Evolutionary conservation across 495 filamentous ascomycete species (phyloP), one percentile per base, ranked within the genome.

Genomic region (Delitschia confertaspora): DNA sequence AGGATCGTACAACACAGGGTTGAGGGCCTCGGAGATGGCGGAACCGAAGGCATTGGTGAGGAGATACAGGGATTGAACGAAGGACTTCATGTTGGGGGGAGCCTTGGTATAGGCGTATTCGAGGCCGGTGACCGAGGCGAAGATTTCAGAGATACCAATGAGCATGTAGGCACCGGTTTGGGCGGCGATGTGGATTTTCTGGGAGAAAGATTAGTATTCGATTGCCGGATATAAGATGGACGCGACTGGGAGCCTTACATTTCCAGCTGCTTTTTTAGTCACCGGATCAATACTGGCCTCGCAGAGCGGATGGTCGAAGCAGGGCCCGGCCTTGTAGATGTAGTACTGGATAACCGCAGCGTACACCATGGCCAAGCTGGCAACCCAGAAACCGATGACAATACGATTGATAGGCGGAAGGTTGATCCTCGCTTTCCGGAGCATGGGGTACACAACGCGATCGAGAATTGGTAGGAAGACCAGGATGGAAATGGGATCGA

Each of bases 391-490:
- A 23, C 82, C 84, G 3, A 76, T 71, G 5, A 78, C 70, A 57
- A 89, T 89, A 60, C 84, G 79, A 34, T 77, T 78, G 51, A 88
- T 76, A 17, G 82, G 82, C 34, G 68, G 73, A 65, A 85, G 83
- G 45, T 71, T 69, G 51, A 86, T 79, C 51, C 67, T 69, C n/a
- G 71, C 20, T 39, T 68, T 75, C 8, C 80, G 77, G 33, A 88
- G 70, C 10, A 68, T 22, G 0, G 84, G 84, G 60, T 85, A 88
- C 45, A 88, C 45, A 33, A 76, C 33, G 25, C 73, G 73, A 57
- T 85, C 81, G 41, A 82, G 68, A 38, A 86, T 49, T 2, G 84
- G 84, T 30, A 84, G 78, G 59, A 80, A 74, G 46, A 81, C 64
- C 59, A 88, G 80, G 56, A 86, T 78, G 24, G 75, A 69, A 42